Base-by-base conservation (phyloP, 1,139 yeast species). In the Kodamaea fungicola region DNA sequence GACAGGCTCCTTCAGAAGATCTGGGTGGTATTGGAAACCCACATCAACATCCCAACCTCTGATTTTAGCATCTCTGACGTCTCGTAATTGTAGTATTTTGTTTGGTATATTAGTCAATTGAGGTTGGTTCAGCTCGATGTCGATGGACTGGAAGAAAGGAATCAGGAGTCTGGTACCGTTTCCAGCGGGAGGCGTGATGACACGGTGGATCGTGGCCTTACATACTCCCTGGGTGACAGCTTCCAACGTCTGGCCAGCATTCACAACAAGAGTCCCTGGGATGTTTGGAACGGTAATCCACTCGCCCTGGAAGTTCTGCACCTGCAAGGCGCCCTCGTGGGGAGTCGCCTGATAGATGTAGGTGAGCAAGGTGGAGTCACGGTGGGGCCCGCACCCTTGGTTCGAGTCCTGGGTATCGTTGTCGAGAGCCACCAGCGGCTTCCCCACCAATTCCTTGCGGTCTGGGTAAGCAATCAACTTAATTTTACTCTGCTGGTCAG, bases 351-450 rank as follows among this genome's bases (percentile, higher is more conserved):
- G 87, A 47, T 67, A 75, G 10, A 80, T 79, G 49, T 71, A 76
- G 0, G 86, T 80, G 32, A 80, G 51, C 46, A 80, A 65, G 42
- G 80, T 85, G n/a, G 81, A 75, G 49, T 81, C 88, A 46, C 85
- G 71, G 51, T 82, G 88, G 2, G 85, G 83, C 1, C 89, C 88
- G 26, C 76, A 80, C 2, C 88, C 86, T 52, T 80, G 87, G 21
- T 62, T 61, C 6, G 73, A 64, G n/a, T 63, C 46, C 30, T 73
- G 71, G 9, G 66, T 62, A 38, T 75, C 80, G 32, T 30, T 32
- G 30, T 62, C 56, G 28, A 62, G 46, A 0, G 64, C 65, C 7
- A 49, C 54, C 19, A 67, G 59, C 12, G 54, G 49, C 8, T 56
- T 43, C 12, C 54, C 53, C 19, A 46, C 50, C 29, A 72, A 55